Evolutionary conservation across 2,329 filamentous ascomycete genomes (phyloP).

Genomic region (Monosporascus sp.): DNA sequence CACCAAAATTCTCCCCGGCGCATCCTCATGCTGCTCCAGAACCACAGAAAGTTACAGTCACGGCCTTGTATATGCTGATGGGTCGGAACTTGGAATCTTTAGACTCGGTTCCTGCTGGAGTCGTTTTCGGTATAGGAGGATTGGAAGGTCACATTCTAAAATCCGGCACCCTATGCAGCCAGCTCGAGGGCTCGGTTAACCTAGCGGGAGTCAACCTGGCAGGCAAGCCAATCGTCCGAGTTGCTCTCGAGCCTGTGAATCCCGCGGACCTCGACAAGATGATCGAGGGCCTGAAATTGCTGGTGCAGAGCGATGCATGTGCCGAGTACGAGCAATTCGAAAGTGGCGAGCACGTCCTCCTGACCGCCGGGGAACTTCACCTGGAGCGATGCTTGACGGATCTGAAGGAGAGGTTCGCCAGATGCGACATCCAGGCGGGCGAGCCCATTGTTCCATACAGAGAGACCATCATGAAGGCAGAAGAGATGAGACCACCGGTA

Average conservation of each 20-base stretch:
- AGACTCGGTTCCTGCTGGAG: slow-evolving; percentile 80
- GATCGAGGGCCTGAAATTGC: slow-evolving; percentile 78
- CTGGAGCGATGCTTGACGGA: slow-evolving; percentile 92
- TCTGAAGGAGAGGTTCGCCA: slow-evolving; percentile 84
- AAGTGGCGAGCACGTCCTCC: slow-evolving; percentile 89
- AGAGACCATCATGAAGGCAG: slow-evolving; percentile 80
- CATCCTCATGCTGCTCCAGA: slow-evolving; percentile 66
- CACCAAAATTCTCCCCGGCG: slow-evolving; percentile 87
- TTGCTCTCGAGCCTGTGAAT: slow-evolving; percentile 89
- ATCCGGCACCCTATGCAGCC: slow-evolving; percentile 87
- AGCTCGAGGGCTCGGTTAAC: slow-evolving; percentile 81
- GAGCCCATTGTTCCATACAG: slow-evolving; percentile 93
- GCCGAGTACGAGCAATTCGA: slow-evolving; percentile 91
- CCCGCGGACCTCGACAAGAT: slow-evolving; percentile 91
- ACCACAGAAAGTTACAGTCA: slow-evolving; percentile 79
- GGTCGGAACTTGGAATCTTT: slow-evolving; percentile 81
- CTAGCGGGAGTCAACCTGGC: slow-evolving; percentile 77
- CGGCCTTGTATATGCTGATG: slow-evolving; percentile 92
- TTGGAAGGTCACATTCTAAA: slow-evolving; percentile 93
- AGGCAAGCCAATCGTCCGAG: slow-evolving; percentile 87
- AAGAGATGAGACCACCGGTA: slow-evolving; percentile 87
- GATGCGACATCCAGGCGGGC: slow-evolving; percentile 90
- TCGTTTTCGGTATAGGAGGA: slow-evolving; percentile 91
- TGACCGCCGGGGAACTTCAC: slow-evolving; percentile 92
- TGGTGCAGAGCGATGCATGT: slow-evolving; percentile 93